phyloP scores from a whole-genome alignment of 129 eudicot genomes.

The Centaurea solstitialis region DNA sequence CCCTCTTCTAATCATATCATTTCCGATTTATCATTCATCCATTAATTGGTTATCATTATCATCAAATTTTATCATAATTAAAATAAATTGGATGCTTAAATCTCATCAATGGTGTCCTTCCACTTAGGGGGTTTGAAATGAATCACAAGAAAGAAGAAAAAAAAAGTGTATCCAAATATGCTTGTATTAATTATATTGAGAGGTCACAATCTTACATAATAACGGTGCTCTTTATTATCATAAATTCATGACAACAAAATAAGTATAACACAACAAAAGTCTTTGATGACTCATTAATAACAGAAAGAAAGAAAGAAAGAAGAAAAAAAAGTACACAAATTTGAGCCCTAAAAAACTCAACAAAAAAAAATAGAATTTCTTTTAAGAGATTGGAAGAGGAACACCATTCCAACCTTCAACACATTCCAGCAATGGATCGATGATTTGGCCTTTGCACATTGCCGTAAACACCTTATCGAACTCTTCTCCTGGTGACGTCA shows the following conservation, averaged over 20 bases:
- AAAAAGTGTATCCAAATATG: background rate
- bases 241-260: conserved; percentile 13
- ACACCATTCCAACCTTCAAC: conserved; percentile 68
- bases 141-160: background rate
- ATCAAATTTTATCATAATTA: background rate
- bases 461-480: conserved; percentile 76
- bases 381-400: conserved; percentile 66
- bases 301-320: background rate
- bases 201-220: background rate
- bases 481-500: conserved; percentile 69
- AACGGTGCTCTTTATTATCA: background rate
- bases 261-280: conserved; percentile 1
- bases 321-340: background rate
- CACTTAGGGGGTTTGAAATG: background rate
- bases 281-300: background rate
- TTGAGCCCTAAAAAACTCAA: conserved; percentile 10
- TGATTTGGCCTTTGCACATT: conserved; percentile 56
- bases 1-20: background rate
- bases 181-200: background rate
- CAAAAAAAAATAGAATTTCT: background rate
- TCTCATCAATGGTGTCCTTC: background rate
- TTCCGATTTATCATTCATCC: background rate
- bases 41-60: background rate
- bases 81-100: background rate
- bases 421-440: conserved; percentile 74